Evolutionary conservation across 148 eudicot genomes (phyloP).

Genomic region (Nyssa sinensis): DNA sequence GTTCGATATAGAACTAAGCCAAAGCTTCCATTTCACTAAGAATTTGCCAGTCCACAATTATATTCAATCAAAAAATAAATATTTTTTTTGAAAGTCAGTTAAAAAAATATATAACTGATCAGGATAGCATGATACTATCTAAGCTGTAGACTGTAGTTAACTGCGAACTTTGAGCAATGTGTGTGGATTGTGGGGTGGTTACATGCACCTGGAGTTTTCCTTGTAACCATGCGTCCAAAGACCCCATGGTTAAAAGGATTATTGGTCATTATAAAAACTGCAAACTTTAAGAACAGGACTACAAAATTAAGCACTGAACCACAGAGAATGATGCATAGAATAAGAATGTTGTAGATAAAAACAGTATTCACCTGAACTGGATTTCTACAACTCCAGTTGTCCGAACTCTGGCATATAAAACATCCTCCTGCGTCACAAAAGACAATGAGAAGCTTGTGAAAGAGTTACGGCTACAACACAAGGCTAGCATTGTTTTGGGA

Average conservation of each 20-base stretch:
- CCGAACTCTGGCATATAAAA: slow-evolving; percentile 92
- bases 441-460: slow-evolving; percentile 11
- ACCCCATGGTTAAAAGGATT: no score
- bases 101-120: neutral
- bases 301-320: neutral
- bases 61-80: no score
- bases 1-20: neutral
- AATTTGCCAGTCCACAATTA: neutral
- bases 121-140: neutral
- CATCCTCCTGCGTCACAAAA: slow-evolving; percentile 71
- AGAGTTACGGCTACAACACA: neutral
- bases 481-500: no score
- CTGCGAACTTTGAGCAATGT: no score
- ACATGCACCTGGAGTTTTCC: no score
- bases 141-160: neutral
- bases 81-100: no score
- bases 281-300: neutral
- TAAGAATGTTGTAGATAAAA: neutral
- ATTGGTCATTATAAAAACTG: no score
- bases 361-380: slow-evolving; percentile 72
- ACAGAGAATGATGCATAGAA: neutral
- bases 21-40: neutral
- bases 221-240: no score
- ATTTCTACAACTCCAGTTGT: slow-evolving; percentile 97
- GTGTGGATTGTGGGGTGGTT: no score